Evolutionary conservation across 805 yeast genomes (phyloP), one percentile per base, ranked within the genome.

Genomic region (Torulaspora gathmanii): DNA sequence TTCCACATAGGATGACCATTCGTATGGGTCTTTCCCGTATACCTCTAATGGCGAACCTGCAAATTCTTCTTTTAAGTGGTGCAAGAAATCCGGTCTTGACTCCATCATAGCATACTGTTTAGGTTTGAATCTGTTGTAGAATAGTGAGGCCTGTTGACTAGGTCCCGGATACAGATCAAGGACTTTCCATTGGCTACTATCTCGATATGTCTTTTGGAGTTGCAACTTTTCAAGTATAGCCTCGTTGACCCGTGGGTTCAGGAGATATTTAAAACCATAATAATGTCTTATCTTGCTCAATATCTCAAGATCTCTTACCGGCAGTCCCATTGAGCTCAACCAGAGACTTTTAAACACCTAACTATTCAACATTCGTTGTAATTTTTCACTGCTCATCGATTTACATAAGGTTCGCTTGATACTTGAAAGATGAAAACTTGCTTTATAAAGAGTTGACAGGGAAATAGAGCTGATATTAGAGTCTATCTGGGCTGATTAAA

Each of bases 121-220:
- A 0, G 96, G 96, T 31, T 74, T 65, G 11, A 83, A 64, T 25
- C 69, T 70, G 43, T 79, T 72, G 60, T 85, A 72, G n/a, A 90
- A 56, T 50, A 80, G 75, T 1, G 80, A 69, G 0, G 90, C 75
- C 54, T 83, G 77, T 1, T 80, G 66, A 4, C 85, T 80, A 26
- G 74, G 70, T 1, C 84, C 82, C 0, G 84, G 70, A 51, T 79
- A 79, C 9, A 79, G 68, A 51, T 84, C 90, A 5, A 84, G 57
- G 0, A 85, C 72, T 47, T 75, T 75, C 19, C 75, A 67, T 37
- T 55, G 64, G n/a, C 60, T 57, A 13, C 66, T 53, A 4, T 59
- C 71, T 53, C 51, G 63, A 54, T 61, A 63, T 8, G 49, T 50
- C 25, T 64, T 45, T 44, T 69, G 66, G 46, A 77, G 60, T 34